Base-by-base conservation (phyloP, 371 early-diverging fungal genomes). In the Thermomucor indicae-seudaticae region DNA sequence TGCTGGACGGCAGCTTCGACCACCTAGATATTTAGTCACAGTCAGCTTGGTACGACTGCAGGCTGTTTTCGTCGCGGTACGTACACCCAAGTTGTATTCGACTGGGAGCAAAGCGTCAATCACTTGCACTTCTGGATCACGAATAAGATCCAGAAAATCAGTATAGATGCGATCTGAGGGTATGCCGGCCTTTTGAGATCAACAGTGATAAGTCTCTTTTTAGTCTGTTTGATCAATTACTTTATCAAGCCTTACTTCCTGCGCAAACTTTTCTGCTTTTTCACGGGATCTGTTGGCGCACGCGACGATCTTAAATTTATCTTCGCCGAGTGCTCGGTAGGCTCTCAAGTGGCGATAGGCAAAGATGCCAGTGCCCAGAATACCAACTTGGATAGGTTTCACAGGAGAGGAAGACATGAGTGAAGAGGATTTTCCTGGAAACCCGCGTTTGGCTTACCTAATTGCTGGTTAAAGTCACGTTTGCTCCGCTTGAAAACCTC, bases 281-380 rank as follows among this genome's bases (percentile, higher is more conserved):
- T 72, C 72, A 10, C 65, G 67, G 22, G 77, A 70, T 39, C 77
- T 58, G 43, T 76, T 76, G 20, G 65, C 56, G 51, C 77, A 76
- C 17, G 77, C 77, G 27, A 72, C 77, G 20, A 76, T 51, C 42
- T 70, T 41, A 32, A 62, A 76, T 49, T 72, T 72, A 35, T 70
- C 64, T 7, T 48, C 34, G 27, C 70, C 70, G 5, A 72, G 50
- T 12, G 63, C 58, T 31, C 55, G 35, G 32, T 66, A 72, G 16
- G 77, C 77, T 34, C 67, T 55, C 46, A 72, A 51, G 45, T 76
- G 77, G 37, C 77, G 72, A 34, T 70, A 56, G 44, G 77, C 77
- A 50, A 76, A 76, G 32, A 76, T 72, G 30, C 77, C 77, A 23
- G 77, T 76, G 32, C 76, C 76, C 24, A 76, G 65, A 39, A 76